Percentiles rank a stretch among this genome's conserved stretches.
Conservation (phyloP, 73 alveolate genomes). For the Paramecium tetraurelia region DNA sequence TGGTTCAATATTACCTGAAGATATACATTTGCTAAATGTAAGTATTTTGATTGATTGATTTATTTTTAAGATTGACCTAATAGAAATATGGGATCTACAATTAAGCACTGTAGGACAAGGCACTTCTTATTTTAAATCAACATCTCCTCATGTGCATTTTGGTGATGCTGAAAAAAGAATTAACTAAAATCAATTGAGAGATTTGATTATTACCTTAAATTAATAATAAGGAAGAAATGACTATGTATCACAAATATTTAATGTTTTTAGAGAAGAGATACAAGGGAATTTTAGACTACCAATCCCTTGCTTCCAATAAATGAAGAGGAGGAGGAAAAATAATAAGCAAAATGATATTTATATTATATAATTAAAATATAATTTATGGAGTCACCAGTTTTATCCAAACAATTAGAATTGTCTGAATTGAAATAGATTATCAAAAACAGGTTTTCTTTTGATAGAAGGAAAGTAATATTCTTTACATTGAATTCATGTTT, state of each 20-base stretch:
- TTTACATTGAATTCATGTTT: slow-evolving; percentile 24
- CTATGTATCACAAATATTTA: not conserved
- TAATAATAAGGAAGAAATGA: slow-evolving; percentile 16
- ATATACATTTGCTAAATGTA: not conserved
- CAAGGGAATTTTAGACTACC: not conserved
- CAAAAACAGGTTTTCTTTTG: slow-evolving; percentile 29
- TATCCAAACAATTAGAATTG: slow-evolving; percentile 6
- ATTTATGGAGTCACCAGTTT: not conserved
- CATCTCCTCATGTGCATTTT: not conserved
- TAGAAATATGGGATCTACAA: slow-evolving; percentile 21
- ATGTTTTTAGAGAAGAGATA: not conserved
- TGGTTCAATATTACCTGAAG: not conserved
- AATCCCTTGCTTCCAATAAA: slow-evolving; percentile 4
- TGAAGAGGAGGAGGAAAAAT: not conserved
- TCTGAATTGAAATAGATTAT: slow-evolving; percentile 26
- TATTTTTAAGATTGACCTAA: not conserved
- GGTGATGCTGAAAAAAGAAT: not conserved
- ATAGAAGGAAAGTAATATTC: slow-evolving; percentile 38
- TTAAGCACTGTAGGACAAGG: not conserved
- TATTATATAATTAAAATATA: not conserved
- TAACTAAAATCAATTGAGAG: slow-evolving; percentile 15
- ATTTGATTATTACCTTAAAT: slow-evolving; percentile 11
- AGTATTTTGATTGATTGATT: not conserved
- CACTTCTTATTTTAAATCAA: slow-evolving; percentile 32
- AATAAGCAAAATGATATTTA: not conserved